phyloP scores from a whole-genome alignment of 306 rosid species.

The Mimosa bimucronata region DNA sequence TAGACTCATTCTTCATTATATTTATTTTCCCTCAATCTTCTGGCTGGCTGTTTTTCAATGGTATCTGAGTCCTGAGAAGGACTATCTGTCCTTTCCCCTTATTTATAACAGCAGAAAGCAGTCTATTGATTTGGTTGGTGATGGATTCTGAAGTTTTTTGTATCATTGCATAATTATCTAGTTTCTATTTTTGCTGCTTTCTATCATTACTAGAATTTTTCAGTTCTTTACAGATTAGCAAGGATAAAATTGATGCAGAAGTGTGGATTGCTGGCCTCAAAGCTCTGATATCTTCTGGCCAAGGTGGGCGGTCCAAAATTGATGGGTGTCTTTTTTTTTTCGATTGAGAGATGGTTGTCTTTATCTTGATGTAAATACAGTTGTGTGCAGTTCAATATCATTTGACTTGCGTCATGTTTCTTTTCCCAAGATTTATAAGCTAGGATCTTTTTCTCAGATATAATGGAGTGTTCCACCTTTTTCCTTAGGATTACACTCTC shows the following conservation, averaged over 20 bases:
- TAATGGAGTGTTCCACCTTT: conserved; percentile 24
- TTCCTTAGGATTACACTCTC: neutral
- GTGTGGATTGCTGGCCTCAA: conserved; percentile 95
- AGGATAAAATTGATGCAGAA: conserved; percentile 96
- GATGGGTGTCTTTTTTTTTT: conserved; percentile 95
- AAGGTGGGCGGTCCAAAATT: conserved; percentile 96
- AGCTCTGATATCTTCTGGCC: conserved; percentile 79
- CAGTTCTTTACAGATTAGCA: conserved; percentile 70
- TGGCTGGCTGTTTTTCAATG: neutral
- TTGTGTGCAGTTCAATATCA: conserved; percentile 29
- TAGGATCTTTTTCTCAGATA: neutral
- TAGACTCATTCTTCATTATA: neutral
- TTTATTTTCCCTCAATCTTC: neutral
- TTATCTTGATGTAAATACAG: conserved; percentile 76
- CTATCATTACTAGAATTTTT: neutral
- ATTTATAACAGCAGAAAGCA: neutral
- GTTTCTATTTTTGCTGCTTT: neutral
- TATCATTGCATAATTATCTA: too few species aligned
- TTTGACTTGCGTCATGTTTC: conserved; percentile 25
- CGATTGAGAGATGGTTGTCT: conserved; percentile 96
- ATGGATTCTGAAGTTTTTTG: neutral
- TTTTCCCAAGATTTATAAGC: conserved; percentile 2
- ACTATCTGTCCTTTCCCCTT: neutral
- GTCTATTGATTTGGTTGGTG: neutral
- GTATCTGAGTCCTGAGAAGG: neutral